Percentiles rank a stretch among this genome's conserved stretches.
phyloP scores from a whole-genome alignment of 768 basidiomycete species.

The Cubamyces sp. region DNA sequence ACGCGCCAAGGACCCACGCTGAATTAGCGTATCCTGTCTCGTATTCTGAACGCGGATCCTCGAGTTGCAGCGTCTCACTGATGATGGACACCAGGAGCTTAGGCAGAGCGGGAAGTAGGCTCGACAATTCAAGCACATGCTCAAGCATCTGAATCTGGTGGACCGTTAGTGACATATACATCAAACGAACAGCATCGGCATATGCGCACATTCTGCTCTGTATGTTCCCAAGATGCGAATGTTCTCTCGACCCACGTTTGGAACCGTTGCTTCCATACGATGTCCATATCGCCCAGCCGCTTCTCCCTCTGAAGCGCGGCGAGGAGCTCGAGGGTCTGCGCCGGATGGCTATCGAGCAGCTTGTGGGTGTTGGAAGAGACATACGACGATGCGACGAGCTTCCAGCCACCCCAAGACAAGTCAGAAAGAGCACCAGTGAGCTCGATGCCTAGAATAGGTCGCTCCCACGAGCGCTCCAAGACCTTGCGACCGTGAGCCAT shows the following conservation, averaged over 20 bases:
- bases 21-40: constrained; percentile 43
- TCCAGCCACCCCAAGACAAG: constrained; percentile 79
- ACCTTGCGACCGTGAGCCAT: constrained; percentile 54
- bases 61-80: constrained; percentile 41
- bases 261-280: constrained; percentile 60
- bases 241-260: constrained; percentile 52
- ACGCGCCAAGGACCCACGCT: constrained; percentile 64
- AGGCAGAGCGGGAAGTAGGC: constrained; percentile 51
- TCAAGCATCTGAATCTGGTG: constrained; percentile 54
- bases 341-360: constrained; percentile 49
- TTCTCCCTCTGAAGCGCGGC: constrained; percentile 51
- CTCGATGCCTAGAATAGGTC: constrained; percentile 49
- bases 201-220: constrained; percentile 43
- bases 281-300: constrained; percentile 59
- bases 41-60: constrained; percentile 34
- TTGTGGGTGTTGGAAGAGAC: constrained; percentile 55
- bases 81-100: constrained; percentile 50
- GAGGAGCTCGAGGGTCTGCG: constrained; percentile 50
- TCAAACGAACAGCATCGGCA: neutral
- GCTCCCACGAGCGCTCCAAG: constrained; percentile 51
- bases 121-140: constrained; percentile 56
- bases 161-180: neutral
- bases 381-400: constrained; percentile 61
- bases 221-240: constrained; percentile 47
- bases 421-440: constrained; percentile 66